A percentile compares a stretch with the other conserved stretches of the same genome.
phyloP scores from a whole-genome alignment of 202 grass and related monocot species.

The Carex arenaria region DNA sequence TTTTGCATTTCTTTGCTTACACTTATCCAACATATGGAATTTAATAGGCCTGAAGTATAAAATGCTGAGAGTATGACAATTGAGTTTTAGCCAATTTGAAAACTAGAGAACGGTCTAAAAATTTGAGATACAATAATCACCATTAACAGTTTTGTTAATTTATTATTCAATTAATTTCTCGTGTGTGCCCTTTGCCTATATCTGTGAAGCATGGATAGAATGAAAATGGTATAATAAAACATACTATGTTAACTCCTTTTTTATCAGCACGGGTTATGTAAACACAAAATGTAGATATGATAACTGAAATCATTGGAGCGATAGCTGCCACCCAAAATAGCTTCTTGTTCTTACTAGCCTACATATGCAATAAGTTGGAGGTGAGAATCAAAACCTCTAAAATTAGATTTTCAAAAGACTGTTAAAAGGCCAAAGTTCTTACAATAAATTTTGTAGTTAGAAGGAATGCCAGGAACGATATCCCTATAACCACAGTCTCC shows the following conservation, averaged over 20 bases:
- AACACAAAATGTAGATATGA: conserved; percentile 74
- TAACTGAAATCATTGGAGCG: conserved; percentile 64
- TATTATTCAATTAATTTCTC: not conserved
- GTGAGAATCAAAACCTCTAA: not conserved
- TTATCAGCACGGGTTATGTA: conserved; percentile 89
- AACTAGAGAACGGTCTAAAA: not conserved
- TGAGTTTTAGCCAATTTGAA: not conserved
- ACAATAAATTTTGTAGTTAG: conserved; percentile 68
- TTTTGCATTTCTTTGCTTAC: not conserved
- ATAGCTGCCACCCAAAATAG: conserved; percentile 88
- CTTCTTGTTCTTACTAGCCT: conserved; percentile 74
- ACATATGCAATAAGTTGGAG: conserved; percentile 5
- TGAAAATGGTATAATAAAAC: conserved; percentile 9
- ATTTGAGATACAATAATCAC: not conserved
- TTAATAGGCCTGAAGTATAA: not conserved
- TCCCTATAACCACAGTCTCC: conserved; percentile 72
- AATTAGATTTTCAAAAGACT: not conserved
- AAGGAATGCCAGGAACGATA: conserved; percentile 65
- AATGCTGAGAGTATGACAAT: not conserved
- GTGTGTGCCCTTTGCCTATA: not conserved
- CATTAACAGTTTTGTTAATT: not conserved
- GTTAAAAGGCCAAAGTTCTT: conserved; percentile 25
- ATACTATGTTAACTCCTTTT: conserved; percentile 73
- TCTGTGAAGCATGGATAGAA: not conserved
- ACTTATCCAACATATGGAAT: not conserved